phyloP scores from a whole-genome alignment of 2,329 filamentous ascomycete species.

The Colletotrichum sp. region DNA sequence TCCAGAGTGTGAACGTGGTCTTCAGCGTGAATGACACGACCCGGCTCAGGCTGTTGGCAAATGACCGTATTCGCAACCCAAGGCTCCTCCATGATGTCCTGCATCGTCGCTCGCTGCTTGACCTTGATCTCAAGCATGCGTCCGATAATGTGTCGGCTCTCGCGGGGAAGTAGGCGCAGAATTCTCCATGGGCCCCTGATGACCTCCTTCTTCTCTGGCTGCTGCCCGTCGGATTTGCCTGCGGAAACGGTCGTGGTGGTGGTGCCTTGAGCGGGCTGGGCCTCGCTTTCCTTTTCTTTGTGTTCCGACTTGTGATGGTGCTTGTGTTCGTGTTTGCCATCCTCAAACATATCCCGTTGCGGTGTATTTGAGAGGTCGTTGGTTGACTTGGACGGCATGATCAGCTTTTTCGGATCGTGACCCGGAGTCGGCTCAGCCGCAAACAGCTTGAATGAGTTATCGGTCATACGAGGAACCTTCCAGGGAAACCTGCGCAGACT shows the following conservation, averaged over 20 bases:
- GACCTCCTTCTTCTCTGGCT: constrained; percentile 70
- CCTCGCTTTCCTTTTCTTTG: not conserved
- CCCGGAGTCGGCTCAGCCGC: constrained; percentile 83
- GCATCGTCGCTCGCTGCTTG: constrained; percentile 80
- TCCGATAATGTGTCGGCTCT: constrained; percentile 87
- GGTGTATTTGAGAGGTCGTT: constrained; percentile 46
- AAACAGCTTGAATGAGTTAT: constrained; percentile 96
- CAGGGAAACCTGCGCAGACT: constrained; percentile 92
- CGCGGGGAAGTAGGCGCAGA: constrained; percentile 83
- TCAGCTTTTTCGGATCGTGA: constrained; percentile 61
- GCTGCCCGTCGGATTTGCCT: constrained; percentile 3
- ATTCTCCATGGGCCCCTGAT: constrained; percentile 95
- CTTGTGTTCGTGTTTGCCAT: constrained; percentile 28
- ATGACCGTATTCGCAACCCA: constrained; percentile 90
- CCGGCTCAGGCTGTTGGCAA: constrained; percentile 77
- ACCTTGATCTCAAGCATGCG: constrained; percentile 93
- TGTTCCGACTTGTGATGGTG: constrained; percentile 9
- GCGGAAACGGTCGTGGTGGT: constrained; percentile 15
- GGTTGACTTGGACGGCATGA: constrained; percentile 50
- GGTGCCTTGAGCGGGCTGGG: constrained; percentile 17
- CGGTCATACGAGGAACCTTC: constrained; percentile 90
- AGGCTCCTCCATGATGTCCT: constrained; percentile 84
- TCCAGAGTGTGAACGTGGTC: constrained; percentile 88
- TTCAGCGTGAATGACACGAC: constrained; percentile 72
- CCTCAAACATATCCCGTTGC: constrained; percentile 43